Base-by-base conservation (phyloP, 352 stramenopile genomes). In the Phytopythium cucurbitacearum region DNA sequence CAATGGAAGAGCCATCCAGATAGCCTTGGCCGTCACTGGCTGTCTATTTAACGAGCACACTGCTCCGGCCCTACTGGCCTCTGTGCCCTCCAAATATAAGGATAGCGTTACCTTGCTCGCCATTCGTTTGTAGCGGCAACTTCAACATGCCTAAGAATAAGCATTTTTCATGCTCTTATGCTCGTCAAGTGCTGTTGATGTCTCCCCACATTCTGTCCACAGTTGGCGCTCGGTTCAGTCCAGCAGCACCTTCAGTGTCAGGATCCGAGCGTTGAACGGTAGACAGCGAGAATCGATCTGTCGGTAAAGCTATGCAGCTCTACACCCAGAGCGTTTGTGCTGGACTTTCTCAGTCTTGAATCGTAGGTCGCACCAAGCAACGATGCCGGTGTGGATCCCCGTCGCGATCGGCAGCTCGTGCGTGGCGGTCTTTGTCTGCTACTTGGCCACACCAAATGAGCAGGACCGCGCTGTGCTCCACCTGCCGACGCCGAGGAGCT, bases 401-500 rank as follows among this genome's bases (percentile, higher is more conserved):
- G 40, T 55, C 1, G 65, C 53, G 16, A 40, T 67, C 34, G 56
- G 48, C 12, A 35, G 48, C 40, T 67, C 60, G 28, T 55, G 60
- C 2, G 56, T 65, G 1, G 50, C 60, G 9, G 43, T 57, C 36
- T 38, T 66, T 13, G 49, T 80, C 8, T 63, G 35, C 13, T 73
- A 73, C 36, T 47, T 70, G n/a, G 51, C 56, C 45, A 59, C 51
- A 3, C 55, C 62, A 1, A 67, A 38, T 8, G 52, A 63, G 8
- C 62, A 64, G 36, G 65, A 71, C n/a, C 54, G 58, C 40, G 62
- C 65, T 4, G 39, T 78, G 34, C 58, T 57, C 37, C 51, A 67
- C 2, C 56, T 90, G 2, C 76, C 76, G 8, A 62, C 46, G 7
- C 69, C 71, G 0, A 44, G 57, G 5, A 66, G 66, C 13, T 85